A percentile compares a stretch with the other conserved stretches of the same genome.
Evolutionary conservation across 371 early-diverging fungal species (phyloP).

Genomic region (Actinomucor elegans): DNA sequence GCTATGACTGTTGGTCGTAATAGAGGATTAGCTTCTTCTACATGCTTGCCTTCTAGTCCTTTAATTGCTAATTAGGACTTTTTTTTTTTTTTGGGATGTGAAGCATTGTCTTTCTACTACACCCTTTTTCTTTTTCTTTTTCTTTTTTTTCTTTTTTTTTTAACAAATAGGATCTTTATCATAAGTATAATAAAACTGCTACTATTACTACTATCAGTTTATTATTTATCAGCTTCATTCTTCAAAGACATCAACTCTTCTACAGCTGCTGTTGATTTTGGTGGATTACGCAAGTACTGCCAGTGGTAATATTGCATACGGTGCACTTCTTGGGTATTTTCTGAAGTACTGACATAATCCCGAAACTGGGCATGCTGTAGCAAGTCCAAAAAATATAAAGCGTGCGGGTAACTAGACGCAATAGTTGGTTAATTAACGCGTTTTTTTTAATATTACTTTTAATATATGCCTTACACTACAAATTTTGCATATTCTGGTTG

Average conservation of each 20-base stretch:
- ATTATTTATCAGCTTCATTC: slow-evolving; percentile 8
- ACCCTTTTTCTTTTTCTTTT: neutral
- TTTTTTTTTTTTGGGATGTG: neutral
- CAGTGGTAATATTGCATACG: slow-evolving; percentile 88
- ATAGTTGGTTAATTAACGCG: too few species aligned
- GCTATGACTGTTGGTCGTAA: slow-evolving; percentile 4
- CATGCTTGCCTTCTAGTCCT: slow-evolving; percentile 1
- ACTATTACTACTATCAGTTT: neutral
- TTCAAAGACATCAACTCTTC: slow-evolving; percentile 4
- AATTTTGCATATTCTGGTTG: slow-evolving; percentile 86
- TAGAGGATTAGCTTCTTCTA: slow-evolving; percentile 4
- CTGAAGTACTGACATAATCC: slow-evolving; percentile 69
- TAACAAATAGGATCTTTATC: neutral
- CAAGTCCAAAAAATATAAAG: slow-evolving; percentile 80
- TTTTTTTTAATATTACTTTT: too few species aligned
- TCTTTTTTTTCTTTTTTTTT: slow-evolving; percentile 1
- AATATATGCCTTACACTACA: slow-evolving; percentile 64
- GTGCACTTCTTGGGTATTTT: slow-evolving; percentile 77
- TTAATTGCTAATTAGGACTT: slow-evolving; percentile 1
- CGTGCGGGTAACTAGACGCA: slow-evolving; percentile 88
- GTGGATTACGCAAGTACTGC: slow-evolving; percentile 64
- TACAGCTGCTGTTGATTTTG: slow-evolving; percentile 14
- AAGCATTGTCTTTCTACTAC: neutral
- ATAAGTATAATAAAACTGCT: neutral
- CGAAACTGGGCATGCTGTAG: slow-evolving; percentile 83